Conservation (phyloP, 192 early-diverging fungal species). For the Backusella circina region DNA sequence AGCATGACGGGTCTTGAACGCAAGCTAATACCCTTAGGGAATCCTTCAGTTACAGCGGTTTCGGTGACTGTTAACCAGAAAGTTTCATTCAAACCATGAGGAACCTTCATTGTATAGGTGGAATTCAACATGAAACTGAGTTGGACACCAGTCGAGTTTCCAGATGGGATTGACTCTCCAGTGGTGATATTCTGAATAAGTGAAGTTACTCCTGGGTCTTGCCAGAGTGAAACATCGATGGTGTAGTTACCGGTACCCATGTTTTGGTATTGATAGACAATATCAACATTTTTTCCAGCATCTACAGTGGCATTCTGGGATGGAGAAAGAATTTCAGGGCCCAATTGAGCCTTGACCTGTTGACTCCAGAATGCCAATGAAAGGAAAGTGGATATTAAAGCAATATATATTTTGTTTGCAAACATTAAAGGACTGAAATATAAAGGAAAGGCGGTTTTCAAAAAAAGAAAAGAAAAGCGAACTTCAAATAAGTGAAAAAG, state of each 20-base stretch:
- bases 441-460: not conserved
- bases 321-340: constrained; percentile 18
- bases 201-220: not conserved
- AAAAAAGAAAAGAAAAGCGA: not conserved
- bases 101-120: constrained; percentile 28
- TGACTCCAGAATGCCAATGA: constrained; percentile 1
- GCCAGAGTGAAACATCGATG: constrained; percentile 24
- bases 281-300: constrained; percentile 18
- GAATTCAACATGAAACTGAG: constrained; percentile 6
- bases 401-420: not conserved
- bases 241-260: constrained; percentile 29
- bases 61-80: constrained; percentile 25
- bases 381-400: constrained; percentile 2
- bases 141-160: constrained; percentile 21
- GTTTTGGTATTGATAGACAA: constrained; percentile 31
- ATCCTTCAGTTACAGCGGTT: not conserved
- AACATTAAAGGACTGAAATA: not conserved
- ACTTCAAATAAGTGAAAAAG: not conserved
- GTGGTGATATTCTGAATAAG: constrained; percentile 13
- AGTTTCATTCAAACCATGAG: constrained; percentile 23
- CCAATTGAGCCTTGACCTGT: constrained; percentile 16
- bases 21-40: not conserved
- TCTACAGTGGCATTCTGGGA: constrained; percentile 23
- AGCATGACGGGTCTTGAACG: constrained; percentile 13
- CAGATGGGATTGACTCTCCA: constrained; percentile 3